Conservation (phyloP, 2,329 filamentous ascomycete species). For the Hypomyces perniciosus region DNA sequence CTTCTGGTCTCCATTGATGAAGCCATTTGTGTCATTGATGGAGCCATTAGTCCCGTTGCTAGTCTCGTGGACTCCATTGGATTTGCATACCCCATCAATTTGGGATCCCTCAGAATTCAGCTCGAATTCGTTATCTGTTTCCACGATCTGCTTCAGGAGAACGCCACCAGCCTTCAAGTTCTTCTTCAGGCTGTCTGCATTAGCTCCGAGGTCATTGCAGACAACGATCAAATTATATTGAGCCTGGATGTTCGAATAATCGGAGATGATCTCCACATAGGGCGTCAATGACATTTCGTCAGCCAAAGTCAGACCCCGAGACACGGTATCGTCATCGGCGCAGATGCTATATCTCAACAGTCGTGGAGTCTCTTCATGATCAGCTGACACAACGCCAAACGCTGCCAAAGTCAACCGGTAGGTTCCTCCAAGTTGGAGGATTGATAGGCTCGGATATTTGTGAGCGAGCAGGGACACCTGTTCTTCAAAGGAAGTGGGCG, state of each 20-base stretch:
- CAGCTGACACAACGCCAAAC: slow-evolving; percentile 22
- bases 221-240: slow-evolving; percentile 31
- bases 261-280: slow-evolving; percentile 25
- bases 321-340: slow-evolving; percentile 1
- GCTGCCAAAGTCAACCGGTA: slow-evolving; percentile 16
- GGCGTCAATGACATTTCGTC: slow-evolving; percentile 15
- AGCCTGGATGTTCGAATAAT: slow-evolving; percentile 18
- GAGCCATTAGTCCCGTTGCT: no score
- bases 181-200: slow-evolving; percentile 15
- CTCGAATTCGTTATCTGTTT: background rate
- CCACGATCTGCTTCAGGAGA: slow-evolving; percentile 18
- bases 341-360: slow-evolving; percentile 30
- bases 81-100: background rate
- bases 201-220: slow-evolving; percentile 13
- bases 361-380: slow-evolving; percentile 22
- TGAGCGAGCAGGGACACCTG: slow-evolving; percentile 31
- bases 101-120: background rate
- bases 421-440: slow-evolving; percentile 35
- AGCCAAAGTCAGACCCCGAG: slow-evolving; percentile 8
- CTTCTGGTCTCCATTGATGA: no score
- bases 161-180: slow-evolving; percentile 25
- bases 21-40: no score
- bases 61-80: no score
- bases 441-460: slow-evolving; percentile 32
- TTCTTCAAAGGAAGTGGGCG: slow-evolving; percentile 17